Percentiles rank a stretch among this genome's conserved stretches.
Evolutionary conservation across 257 asterid genomes (phyloP).

Genomic region (Ophiorrhiza pumila): DNA sequence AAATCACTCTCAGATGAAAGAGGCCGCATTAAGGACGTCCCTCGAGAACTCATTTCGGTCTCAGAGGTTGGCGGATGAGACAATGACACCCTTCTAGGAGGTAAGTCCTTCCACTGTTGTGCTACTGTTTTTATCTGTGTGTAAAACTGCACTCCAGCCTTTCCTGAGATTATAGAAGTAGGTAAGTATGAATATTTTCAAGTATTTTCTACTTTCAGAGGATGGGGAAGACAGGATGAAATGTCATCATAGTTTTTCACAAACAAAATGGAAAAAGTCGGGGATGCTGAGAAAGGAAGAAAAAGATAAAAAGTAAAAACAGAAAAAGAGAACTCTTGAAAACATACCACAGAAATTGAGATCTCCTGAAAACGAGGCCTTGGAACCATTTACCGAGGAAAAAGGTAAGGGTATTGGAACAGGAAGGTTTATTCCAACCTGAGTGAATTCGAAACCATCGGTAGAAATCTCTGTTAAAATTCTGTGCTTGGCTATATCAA

Average conservation of each 20-base stretch:
- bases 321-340: not conserved
- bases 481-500: not conserved
- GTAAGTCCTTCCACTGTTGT: conserved; percentile 43
- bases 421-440: conserved; percentile 44
- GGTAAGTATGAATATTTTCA: not conserved
- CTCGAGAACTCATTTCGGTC: conserved; percentile 27
- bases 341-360: conserved; percentile 39
- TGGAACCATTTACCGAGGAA: conserved; percentile 29
- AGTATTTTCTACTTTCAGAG: not conserved
- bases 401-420: conserved; percentile 35
- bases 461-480: not conserved
- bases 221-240: not conserved
- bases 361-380: conserved; percentile 36
- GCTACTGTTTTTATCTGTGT: conserved; percentile 34
- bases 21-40: conserved; percentile 13
- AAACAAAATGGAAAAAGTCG: not conserved
- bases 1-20: conserved; percentile 24
- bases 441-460: conserved; percentile 11
- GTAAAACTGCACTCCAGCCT: conserved; percentile 40
- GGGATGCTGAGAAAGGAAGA: not conserved
- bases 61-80: conserved; percentile 30
- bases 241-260: not conserved
- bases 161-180: conserved; percentile 25
- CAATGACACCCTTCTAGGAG: conserved; percentile 28
- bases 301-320: not conserved